Evolutionary conservation across 2,329 filamentous ascomycete genomes (phyloP).

Genomic region (Colletotrichum tropicicola): DNA sequence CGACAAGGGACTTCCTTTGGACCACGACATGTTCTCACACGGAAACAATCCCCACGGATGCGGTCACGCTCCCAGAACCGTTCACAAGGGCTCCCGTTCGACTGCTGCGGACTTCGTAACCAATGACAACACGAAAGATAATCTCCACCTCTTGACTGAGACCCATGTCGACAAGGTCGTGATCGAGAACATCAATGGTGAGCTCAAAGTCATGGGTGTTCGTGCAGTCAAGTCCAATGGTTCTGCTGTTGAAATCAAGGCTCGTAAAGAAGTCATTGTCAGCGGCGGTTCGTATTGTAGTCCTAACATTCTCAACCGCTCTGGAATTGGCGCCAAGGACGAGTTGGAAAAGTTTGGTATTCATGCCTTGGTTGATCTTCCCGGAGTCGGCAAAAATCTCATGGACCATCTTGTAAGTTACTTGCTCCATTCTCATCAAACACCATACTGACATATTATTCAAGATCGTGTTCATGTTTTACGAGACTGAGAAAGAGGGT

Average conservation of each 20-base stretch:
- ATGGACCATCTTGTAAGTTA: slow-evolving; percentile 55
- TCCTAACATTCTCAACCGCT: slow-evolving; percentile 60
- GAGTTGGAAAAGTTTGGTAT: slow-evolving; percentile 53
- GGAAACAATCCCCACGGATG: slow-evolving; percentile 62
- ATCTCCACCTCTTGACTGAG: slow-evolving; percentile 57
- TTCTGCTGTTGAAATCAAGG: slow-evolving; percentile 42
- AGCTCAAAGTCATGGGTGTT: slow-evolving; percentile 56
- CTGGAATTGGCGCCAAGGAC: slow-evolving; percentile 57
- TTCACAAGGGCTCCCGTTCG: slow-evolving; percentile 59
- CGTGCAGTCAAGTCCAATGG: slow-evolving; percentile 48
- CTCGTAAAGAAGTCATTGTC: slow-evolving; percentile 49
- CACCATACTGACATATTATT: neutral
- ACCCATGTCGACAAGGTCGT: slow-evolving; percentile 62
- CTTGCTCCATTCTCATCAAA: neutral
- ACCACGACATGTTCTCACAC: slow-evolving; percentile 66
- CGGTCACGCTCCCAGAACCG: slow-evolving; percentile 62
- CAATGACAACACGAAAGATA: slow-evolving; percentile 46
- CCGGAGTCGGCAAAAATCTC: slow-evolving; percentile 60
- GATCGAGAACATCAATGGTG: slow-evolving; percentile 42
- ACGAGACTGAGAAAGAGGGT: slow-evolving; percentile 61
- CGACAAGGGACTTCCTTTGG: slow-evolving; percentile 61
- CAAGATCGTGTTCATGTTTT: slow-evolving; percentile 68
- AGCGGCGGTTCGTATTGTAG: slow-evolving; percentile 60
- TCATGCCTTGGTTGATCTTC: slow-evolving; percentile 49
- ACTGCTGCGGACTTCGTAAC: slow-evolving; percentile 63